A percentile compares a stretch with the other conserved stretches of the same genome.
These are phyloP conservation scores for Aspergillus costaricaensis DNA, from an alignment of 2,329 filamentous ascomycete genomes.

Conservation along the genomic window DNA sequence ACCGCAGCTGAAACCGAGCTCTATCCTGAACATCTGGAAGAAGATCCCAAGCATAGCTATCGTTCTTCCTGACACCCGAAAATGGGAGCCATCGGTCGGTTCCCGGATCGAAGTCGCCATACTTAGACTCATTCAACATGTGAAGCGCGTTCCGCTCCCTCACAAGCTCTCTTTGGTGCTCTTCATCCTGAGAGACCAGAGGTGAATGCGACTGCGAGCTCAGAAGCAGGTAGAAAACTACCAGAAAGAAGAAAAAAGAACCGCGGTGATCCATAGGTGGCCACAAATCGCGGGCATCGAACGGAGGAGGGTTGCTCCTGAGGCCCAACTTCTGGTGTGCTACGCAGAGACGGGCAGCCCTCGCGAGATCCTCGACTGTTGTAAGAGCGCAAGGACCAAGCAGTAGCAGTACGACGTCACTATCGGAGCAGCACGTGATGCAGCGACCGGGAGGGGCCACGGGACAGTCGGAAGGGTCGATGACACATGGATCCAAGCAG, in stretches of 20 bases:
- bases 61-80: slow-evolving; percentile 72
- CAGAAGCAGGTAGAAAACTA: slow-evolving; percentile 57
- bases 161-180: slow-evolving; percentile 51
- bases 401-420: no score
- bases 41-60: slow-evolving; percentile 77
- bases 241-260: slow-evolving; percentile 52
- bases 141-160: slow-evolving; percentile 55
- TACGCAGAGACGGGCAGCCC: slow-evolving; percentile 8
- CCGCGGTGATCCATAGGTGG: slow-evolving; percentile 50
- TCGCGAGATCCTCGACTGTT: no score
- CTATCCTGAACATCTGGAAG: slow-evolving; percentile 66
- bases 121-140: slow-evolving; percentile 53
- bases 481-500: neutral
- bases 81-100: slow-evolving; percentile 64
- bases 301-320: slow-evolving; percentile 20
- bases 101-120: slow-evolving; percentile 54
- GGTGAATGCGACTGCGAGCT: slow-evolving; percentile 50
- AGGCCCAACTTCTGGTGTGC: slow-evolving; percentile 21
- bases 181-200: slow-evolving; percentile 43
- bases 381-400: no score
- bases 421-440: neutral
- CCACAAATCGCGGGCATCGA: slow-evolving; percentile 28
- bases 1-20: slow-evolving; percentile 58
- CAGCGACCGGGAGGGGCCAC: no score
- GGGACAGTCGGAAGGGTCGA: no score